Base-by-base conservation (phyloP, 108 stramenopile species). In the Stephanodiscus minutulus region DNA sequence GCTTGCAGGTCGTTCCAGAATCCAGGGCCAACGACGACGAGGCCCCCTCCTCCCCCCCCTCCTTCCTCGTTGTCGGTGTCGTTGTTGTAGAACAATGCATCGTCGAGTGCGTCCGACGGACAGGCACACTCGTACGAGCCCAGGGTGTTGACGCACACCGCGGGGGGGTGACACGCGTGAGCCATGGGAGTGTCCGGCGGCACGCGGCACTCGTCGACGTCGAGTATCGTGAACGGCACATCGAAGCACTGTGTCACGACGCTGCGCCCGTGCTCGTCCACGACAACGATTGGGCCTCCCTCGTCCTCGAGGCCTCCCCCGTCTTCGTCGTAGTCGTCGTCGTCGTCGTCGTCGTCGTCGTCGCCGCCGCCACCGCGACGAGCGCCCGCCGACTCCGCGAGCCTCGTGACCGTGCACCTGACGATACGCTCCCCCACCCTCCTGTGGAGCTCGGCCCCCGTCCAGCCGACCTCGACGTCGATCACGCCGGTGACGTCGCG, bases 111-210 rank as follows among this genome's bases (percentile, higher is more conserved):
- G 25, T 8, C 48, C 24, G 39, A 68, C 6, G 89, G 93, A 84
- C 95, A 97, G 49, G 88, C 56, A 72, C 96, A 97, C 70, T 95
- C 93, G 68, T 97, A 97, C 33, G 91, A 89, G 52, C 96, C 96
- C 55, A 87, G 61, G 44, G 94, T 97, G 68, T 97, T 97, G 73
- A 91, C 77, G 70, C 96, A 97, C 0, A 85, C 44, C 10, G 90
- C 74, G 31, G 89, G 82, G 12, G 66, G 50, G 27, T 76, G 84
- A 73, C 95, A 97, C 54, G 66, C 62, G 71, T 96, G 95, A 0
- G 79, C 65, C 94, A 96, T 92, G 49, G 73, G 54, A 83, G 92
- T 88, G 7, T 71, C 66, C 8, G 12, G 39, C 0, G 91, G 89
- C 15, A 95, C 79, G 25, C 68, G 57, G 58, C 96, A 97, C 79